A percentile compares a stretch with the other conserved stretches of the same genome.
Conservation (phyloP, 1,284 basidiomycete genomes). For the Trichosporon asahii region DNA sequence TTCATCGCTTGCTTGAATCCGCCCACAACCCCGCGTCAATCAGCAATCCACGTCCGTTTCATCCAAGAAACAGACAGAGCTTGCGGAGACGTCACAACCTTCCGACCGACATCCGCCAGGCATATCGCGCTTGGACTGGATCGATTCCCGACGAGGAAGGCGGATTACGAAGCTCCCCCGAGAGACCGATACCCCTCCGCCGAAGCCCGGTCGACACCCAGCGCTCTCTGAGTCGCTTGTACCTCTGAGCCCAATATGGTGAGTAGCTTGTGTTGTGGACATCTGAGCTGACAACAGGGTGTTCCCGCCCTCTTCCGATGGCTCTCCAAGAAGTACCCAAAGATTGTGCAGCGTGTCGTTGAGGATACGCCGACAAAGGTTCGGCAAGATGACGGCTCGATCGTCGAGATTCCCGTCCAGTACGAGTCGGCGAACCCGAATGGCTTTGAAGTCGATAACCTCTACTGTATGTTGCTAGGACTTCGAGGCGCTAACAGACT, state of each 20-base stretch:
- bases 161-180: background rate
- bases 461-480: constrained; percentile 62
- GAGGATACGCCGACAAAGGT: constrained; percentile 77
- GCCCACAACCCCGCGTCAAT: background rate
- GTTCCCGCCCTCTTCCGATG: constrained; percentile 88
- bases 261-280: background rate
- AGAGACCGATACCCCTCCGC: background rate
- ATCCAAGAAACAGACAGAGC: background rate
- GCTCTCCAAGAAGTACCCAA: constrained; percentile 95
- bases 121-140: background rate
- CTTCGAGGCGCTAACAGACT: background rate
- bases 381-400: constrained; percentile 60
- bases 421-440: constrained; percentile 90
- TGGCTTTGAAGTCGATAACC: constrained; percentile 88
- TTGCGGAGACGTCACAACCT: background rate
- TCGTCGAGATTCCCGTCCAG: constrained; percentile 73
- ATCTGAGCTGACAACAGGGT: constrained; percentile 56
- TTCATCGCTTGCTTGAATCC: background rate
- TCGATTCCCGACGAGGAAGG: background rate
- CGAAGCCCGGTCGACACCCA: background rate
- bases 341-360: constrained; percentile 76
- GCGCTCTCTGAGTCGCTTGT: background rate
- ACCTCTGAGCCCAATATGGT: constrained; percentile 15
- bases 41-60: background rate
- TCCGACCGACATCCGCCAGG: background rate